Evolutionary conservation across 352 stramenopile genomes (phyloP).

Genomic region (Elongisporangium anandrum): DNA sequence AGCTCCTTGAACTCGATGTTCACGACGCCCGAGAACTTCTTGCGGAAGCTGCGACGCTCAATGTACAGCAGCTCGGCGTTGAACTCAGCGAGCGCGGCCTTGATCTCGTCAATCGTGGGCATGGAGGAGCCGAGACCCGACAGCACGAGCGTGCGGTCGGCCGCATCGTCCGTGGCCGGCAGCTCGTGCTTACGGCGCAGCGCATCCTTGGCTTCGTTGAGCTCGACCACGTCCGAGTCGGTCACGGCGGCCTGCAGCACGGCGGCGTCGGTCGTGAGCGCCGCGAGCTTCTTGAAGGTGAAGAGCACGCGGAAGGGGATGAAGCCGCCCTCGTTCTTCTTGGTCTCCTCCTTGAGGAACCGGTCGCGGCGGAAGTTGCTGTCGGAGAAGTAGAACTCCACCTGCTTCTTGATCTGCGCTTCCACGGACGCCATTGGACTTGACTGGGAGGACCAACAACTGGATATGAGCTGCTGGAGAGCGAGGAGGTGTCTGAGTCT

Average conservation of each 20-base stretch:
- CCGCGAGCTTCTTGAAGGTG: conserved; percentile 90
- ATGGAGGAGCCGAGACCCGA: conserved; percentile 50
- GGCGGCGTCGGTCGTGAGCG: conserved; percentile 67
- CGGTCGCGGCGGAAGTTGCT: conserved; percentile 91
- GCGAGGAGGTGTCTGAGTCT: conserved; percentile 6
- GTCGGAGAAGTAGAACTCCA: conserved; percentile 93
- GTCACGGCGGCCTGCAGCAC: conserved; percentile 67
- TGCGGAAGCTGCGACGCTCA: conserved; percentile 62
- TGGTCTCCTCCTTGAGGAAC: conserved; percentile 84
- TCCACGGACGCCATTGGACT: conserved; percentile 51
- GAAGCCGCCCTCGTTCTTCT: conserved; percentile 79
- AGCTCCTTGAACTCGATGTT: conserved; percentile 74
- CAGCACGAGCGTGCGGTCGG: conserved; percentile 66
- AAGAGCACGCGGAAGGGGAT: conserved; percentile 85
- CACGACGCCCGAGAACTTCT: conserved; percentile 68
- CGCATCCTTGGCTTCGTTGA: conserved; percentile 73
- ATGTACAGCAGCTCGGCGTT: conserved; percentile 69
- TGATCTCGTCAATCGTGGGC: conserved; percentile 81
- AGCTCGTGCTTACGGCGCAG: conserved; percentile 74
- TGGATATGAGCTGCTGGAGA: conserved; percentile 5
- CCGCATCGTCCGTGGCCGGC: conserved; percentile 54
- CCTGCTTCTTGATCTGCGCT: conserved; percentile 84
- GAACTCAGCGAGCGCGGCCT: conserved; percentile 48
- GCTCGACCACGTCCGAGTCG: conserved; percentile 71
- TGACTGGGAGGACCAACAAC: conserved; percentile 6